A percentile compares a stretch with the other conserved stretches of the same genome.
Evolutionary conservation across 2,329 filamentous ascomycete genomes (phyloP).

Genomic region (Raffaelea deltoideospora): DNA sequence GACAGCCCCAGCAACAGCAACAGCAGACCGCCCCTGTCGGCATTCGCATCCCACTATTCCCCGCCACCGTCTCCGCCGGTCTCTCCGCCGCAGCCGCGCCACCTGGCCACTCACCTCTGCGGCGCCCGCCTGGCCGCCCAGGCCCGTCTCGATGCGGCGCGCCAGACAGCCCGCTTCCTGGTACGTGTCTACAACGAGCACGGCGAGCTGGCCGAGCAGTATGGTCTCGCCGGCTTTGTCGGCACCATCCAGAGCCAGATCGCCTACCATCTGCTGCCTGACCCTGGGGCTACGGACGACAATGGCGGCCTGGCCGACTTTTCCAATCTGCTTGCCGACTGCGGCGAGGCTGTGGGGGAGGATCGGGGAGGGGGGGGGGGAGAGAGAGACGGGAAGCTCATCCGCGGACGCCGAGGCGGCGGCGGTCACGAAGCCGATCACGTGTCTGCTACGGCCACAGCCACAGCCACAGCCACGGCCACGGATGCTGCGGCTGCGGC

Average conservation of each 20-base stretch:
- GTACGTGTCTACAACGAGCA: conserved; percentile 42
- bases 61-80: too few relatives aligned
- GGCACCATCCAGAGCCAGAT: conserved; percentile 45
- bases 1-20: not conserved
- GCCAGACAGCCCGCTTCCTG: conserved; percentile 35
- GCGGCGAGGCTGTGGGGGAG: conserved; percentile 26
- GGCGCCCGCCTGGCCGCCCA: conserved; percentile 49
- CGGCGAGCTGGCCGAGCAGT: conserved; percentile 34
- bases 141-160: conserved; percentile 43
- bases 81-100: too few relatives aligned
- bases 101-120: conserved; percentile 23
- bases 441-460: too few relatives aligned
- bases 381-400: too few relatives aligned
- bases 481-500: conserved; percentile 7
- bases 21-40: too few relatives aligned
- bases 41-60: too few relatives aligned
- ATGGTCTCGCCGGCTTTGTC: conserved; percentile 44
- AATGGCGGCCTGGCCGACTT: conserved; percentile 40
- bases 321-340: conserved; percentile 30
- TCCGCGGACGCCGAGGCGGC: too few relatives aligned
- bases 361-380: too few relatives aligned
- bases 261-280: conserved; percentile 43
- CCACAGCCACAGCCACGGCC: conserved; percentile 8
- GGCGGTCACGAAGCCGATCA: too few relatives aligned
- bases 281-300: conserved; percentile 38